phyloP scores from a whole-genome alignment of 352 stramenopile species.

The Elongisporangium prolatum region DNA sequence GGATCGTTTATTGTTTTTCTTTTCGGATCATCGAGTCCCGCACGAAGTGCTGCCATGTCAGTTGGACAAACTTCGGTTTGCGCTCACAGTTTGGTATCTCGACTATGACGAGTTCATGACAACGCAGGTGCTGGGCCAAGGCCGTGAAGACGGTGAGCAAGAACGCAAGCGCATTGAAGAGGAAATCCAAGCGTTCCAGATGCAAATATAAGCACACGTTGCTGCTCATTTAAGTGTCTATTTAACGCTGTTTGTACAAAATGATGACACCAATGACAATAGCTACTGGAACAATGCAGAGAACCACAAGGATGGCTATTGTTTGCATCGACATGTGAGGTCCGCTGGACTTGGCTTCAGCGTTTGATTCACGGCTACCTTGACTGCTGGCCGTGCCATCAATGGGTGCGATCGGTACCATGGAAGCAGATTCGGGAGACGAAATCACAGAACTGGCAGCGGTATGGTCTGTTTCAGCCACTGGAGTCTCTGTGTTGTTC shows the following conservation, averaged over 20 bases:
- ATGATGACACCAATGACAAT: not conserved
- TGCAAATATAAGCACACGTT: not conserved
- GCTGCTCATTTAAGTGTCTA: not conserved
- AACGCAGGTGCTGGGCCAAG: slow-evolving; percentile 26
- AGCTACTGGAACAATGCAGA: not conserved
- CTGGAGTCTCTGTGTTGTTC: not conserved
- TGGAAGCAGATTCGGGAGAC: not conserved
- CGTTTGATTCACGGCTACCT: not conserved
- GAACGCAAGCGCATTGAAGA: slow-evolving; percentile 15
- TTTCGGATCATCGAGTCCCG: slow-evolving; percentile 35
- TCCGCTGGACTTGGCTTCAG: not conserved
- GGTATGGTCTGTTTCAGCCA: not conserved
- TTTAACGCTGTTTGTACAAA: not conserved
- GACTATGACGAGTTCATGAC: slow-evolving; percentile 53
- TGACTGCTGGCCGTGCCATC: not conserved
- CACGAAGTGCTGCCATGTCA: slow-evolving; percentile 33
- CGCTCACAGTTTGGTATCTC: slow-evolving; percentile 59
- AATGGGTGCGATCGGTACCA: not conserved
- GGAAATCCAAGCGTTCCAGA: slow-evolving; percentile 14
- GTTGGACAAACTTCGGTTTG: slow-evolving; percentile 21
- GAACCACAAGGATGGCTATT: not conserved
- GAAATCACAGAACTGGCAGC: not conserved
- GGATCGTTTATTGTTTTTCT: slow-evolving; percentile 34
- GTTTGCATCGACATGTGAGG: not conserved
- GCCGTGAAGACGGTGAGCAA: slow-evolving; percentile 1